phyloP scores from a whole-genome alignment of 352 stramenopile genomes.

The Pythium periplocum region DNA sequence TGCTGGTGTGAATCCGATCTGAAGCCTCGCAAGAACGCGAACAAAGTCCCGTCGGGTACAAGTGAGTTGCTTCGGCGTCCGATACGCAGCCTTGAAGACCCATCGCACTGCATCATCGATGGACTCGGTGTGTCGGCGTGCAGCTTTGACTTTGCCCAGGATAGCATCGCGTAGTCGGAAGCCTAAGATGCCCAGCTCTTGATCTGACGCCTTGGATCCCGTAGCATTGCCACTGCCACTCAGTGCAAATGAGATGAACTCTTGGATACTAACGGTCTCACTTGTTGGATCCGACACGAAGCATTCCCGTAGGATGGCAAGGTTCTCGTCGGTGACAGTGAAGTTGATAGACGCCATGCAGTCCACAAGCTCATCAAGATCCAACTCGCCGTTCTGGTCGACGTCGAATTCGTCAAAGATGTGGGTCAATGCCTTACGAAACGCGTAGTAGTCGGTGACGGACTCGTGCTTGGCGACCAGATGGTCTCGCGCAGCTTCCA shows the following conservation, averaged over 20 bases:
- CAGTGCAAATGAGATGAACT: conserved; percentile 77
- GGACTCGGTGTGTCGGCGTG: conserved; percentile 25
- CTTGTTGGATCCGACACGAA: conserved; percentile 30
- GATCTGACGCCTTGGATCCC: background rate
- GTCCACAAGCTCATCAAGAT: conserved; percentile 40
- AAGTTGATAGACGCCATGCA: conserved; percentile 54
- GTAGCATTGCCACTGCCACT: conserved; percentile 7
- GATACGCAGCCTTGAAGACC: conserved; percentile 48
- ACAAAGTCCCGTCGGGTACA: conserved; percentile 36
- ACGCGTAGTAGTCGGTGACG: conserved; percentile 34
- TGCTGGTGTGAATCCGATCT: conserved; percentile 32
- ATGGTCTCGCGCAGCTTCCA: conserved; percentile 31
- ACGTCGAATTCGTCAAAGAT: conserved; percentile 56
- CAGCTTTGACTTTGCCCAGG: conserved; percentile 26
- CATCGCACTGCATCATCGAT: conserved; percentile 49
- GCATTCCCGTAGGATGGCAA: conserved; percentile 46
- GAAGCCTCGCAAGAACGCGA: conserved; percentile 26
- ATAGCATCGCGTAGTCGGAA: conserved; percentile 42
- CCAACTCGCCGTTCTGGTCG: conserved; percentile 45
- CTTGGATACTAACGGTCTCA: conserved; percentile 42
- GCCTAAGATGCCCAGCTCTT: conserved; percentile 50
- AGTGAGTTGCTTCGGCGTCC: conserved; percentile 6
- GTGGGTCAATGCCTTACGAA: conserved; percentile 42
- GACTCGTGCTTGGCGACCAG: conserved; percentile 21
- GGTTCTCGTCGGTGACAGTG: conserved; percentile 28